Evolutionary conservation across 2,329 filamentous ascomycete species (phyloP), one percentile per base, ranked within the genome.

Genomic region (Aspergillus caelatus): DNA sequence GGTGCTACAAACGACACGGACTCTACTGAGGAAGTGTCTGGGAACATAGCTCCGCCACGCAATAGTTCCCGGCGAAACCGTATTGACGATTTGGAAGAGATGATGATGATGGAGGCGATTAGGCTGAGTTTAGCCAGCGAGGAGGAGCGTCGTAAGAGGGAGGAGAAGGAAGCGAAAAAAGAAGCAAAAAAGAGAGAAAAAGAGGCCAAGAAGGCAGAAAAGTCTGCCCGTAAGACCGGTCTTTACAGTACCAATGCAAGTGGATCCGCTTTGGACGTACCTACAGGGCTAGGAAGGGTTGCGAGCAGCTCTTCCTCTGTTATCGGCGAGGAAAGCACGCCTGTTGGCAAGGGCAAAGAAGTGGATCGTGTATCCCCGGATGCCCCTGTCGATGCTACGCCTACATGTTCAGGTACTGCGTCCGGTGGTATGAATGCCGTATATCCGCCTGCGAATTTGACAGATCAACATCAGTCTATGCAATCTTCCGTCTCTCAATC

Each of bases 21-120:
- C 61, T 77, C 75, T 46, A 71, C 72, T 1, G 76, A 77, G 66
- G 76, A 79, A 54, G 71, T 69, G 9, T 58, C 73, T 10, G 70
- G 70, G 1, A 76, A 74, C 67, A 61, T 78, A 28, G 74, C 78
- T 41, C 77, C 80, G 6, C 74, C 80, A 19, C 79, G 80, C n/a
- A 76, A 84, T 9, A 85, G 83, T 68, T 86, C 85, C 41, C 80
- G 89, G 64, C 81, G 87, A 65, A 86, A 78, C 61, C 85, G 92
- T 34, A 88, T 96, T 74, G 92, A 96, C 26, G 94, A 98, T 70
- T 84, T 98, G 0, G 95, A 99, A 75, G 94, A 97, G 56, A 91
- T 99, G 83, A 99, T 99, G 95, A 93, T 98, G 83, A 93, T 95
- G 84, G 95, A 99, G 77, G 95, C 95, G 0, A 96, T 99, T 55